Conservation (phyloP, 352 stramenopile species). For the Pythium phragmitis region DNA sequence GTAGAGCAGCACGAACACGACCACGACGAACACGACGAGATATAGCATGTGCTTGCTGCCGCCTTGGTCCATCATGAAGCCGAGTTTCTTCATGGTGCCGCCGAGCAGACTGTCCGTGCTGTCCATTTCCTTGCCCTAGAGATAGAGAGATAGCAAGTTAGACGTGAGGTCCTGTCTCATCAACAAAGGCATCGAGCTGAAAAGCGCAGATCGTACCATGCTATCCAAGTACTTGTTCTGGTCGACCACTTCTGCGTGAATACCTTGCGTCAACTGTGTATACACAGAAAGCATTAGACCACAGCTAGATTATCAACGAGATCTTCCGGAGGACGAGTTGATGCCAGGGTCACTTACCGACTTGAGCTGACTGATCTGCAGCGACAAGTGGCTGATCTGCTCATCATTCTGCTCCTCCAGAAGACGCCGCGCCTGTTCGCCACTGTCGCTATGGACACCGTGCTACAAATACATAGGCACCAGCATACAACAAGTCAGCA, state of each 20-base stretch:
- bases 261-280: constrained; percentile 68
- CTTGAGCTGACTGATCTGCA: constrained; percentile 86
- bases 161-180: neutral
- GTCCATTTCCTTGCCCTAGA: constrained; percentile 82
- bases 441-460: constrained; percentile 46
- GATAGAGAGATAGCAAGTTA: neutral
- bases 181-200: too few relatives aligned
- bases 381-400: constrained; percentile 84
- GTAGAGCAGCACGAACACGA: constrained; percentile 87
- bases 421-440: constrained; percentile 74
- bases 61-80: constrained; percentile 86
- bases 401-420: constrained; percentile 88
- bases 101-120: constrained; percentile 81
- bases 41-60: constrained; percentile 90
- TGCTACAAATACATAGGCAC: constrained; percentile 25
- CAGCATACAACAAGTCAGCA: neutral
- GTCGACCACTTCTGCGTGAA: constrained; percentile 76
- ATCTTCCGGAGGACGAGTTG: neutral
- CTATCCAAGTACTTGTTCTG: constrained; percentile 81
- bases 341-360: constrained; percentile 39
- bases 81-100: constrained; percentile 84
- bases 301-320: neutral
- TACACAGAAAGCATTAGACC: neutral
- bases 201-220: constrained; percentile 51
- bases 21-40: constrained; percentile 78